Base-by-base conservation (phyloP, 257 asterid species). In the Gynochthodes officinalis region DNA sequence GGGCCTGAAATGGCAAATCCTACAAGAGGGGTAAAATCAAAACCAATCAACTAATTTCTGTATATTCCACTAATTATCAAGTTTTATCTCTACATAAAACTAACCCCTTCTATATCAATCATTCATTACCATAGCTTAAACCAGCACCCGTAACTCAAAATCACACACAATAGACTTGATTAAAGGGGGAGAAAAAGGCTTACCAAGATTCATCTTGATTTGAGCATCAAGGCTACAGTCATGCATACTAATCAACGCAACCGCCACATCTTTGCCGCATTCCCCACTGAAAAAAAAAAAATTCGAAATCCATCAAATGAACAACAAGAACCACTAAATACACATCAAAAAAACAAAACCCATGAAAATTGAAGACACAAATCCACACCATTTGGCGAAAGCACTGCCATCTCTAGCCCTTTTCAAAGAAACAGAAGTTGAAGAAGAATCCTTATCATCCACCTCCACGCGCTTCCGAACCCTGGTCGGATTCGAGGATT, bases 351-450 rank as follows among this genome's bases (percentile, higher is more conserved):
- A 23, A 16, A 57, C 1, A 10, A 32, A 61, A 11, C 37, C 3
- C 21, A 43, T 18, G 18, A 21, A 60, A 8, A 7, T 2, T 0
- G 21, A 8, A 46, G 13, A 50, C 57, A 15, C 28, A 9, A 68
- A 68, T 0, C 14, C 76, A 49, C 27, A 93, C 98, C 98, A 91
- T 76, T 77, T 86, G 73, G 95, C 84, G 50, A 93, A 93, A 59
- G 97, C 98, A n/a, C 96, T 89, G 71, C 96, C 97, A 25, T 93
- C 85, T 74, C 75, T 90, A 43, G 98, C 98, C 7, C 98, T 53
- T 52, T 25, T 53, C 13, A 50, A 28, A 64, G 35, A 33, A 25
- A 28, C 25, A 49, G 72, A 16, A 18, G 64, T 0, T 19, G 60
- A 6, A 43, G 25, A 19, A 19, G 66, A 52, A 8, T 67, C 43